A percentile compares a stretch with the other conserved stretches of the same genome.
Evolutionary conservation across 2,329 filamentous ascomycete species (phyloP).

Genomic region (Colletotrichum aenigma): DNA sequence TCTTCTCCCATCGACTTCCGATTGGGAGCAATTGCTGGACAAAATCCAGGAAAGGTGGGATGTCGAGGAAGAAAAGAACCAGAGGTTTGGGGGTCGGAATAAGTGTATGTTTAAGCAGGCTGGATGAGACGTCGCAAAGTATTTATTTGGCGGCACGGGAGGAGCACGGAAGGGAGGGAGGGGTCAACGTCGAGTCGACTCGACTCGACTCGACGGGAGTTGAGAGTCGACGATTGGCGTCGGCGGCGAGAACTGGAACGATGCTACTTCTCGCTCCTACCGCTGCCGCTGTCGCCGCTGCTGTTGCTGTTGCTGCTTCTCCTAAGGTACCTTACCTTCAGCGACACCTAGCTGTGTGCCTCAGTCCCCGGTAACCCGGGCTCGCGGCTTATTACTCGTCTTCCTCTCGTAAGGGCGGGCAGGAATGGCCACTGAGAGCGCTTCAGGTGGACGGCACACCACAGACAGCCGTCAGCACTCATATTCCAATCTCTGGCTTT

Average conservation of each 20-base stretch:
- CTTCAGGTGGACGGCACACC: neutral
- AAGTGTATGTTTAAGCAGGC: slow-evolving; percentile 5
- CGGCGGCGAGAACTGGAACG: neutral
- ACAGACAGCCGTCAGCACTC: slow-evolving; percentile 14
- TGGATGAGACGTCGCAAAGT: slow-evolving; percentile 13
- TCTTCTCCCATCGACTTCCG: neutral
- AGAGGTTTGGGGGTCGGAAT: neutral
- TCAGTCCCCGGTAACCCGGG: neutral
- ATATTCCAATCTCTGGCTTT: neutral
- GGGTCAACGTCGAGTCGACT: neutral
- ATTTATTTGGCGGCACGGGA: slow-evolving; percentile 9
- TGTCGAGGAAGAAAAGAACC: neutral
- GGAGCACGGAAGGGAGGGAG: neutral
- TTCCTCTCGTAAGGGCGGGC: neutral
- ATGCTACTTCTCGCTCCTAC: neutral
- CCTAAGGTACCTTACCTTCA: neutral
- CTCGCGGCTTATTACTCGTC: neutral
- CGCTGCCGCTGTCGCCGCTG: neutral
- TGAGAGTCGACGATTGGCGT: neutral
- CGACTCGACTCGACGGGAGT: neutral
- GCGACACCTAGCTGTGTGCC: neutral
- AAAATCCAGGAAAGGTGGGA: neutral
- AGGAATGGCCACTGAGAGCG: neutral
- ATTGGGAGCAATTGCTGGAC: neutral
- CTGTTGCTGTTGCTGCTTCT: neutral